These are phyloP conservation scores for Sesbania bispinosa DNA, from an alignment of 306 rosid genomes.

Conservation along the genomic window DNA sequence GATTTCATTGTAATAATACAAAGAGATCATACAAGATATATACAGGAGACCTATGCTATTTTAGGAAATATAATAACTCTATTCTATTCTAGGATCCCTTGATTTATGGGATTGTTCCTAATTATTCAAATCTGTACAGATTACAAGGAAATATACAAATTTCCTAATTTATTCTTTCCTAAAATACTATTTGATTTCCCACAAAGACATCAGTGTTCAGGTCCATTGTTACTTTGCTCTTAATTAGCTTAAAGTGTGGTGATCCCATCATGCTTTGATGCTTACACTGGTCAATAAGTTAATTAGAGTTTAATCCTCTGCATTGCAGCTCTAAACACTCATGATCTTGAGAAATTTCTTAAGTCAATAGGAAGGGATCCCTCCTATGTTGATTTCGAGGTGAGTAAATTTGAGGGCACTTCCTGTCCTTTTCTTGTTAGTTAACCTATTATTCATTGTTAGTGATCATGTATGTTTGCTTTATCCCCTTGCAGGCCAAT, in stretches of 20 bases:
- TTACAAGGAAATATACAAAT: too few relatives aligned
- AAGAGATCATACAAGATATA: too few relatives aligned
- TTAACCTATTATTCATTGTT: not conserved
- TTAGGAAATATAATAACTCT: too few relatives aligned
- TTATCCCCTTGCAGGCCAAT: constrained; percentile 47
- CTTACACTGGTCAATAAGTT: not conserved
- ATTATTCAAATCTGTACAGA: too few relatives aligned
- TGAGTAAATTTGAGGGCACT: constrained; percentile 24
- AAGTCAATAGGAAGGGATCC: constrained; percentile 63
- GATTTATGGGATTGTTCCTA: too few relatives aligned
- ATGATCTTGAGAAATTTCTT: constrained; percentile 59
- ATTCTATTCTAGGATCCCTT: too few relatives aligned
- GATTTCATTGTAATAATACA: too few relatives aligned
- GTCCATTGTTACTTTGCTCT: not conserved
- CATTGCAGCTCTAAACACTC: constrained; percentile 53
- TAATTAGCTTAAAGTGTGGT: not conserved
- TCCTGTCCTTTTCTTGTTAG: not conserved
- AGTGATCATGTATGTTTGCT: not conserved
- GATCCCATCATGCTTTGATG: not conserved
- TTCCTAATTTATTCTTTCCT: too few relatives aligned
- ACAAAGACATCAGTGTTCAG: not conserved
- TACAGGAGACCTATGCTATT: too few relatives aligned
- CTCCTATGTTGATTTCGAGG: constrained; percentile 77
- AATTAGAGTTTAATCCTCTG: not conserved
- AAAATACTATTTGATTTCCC: too few relatives aligned